These are phyloP conservation scores for Teunomyces cretensis DNA, from an alignment of 805 yeast genomes.

Conservation along the genomic window DNA sequence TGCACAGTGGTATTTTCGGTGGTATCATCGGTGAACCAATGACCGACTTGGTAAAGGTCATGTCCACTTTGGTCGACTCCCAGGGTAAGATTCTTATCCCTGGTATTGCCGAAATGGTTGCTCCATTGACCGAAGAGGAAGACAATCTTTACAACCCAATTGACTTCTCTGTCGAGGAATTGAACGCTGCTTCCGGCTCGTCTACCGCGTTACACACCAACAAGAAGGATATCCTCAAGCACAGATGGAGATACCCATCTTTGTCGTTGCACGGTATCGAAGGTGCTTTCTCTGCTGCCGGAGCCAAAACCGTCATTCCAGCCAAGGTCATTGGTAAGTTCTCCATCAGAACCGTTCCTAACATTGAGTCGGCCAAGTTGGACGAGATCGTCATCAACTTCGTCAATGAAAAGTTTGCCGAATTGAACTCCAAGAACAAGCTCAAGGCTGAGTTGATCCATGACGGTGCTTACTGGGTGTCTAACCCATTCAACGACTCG, in stretches of 20 bases:
- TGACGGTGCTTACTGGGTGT: constrained; percentile 95
- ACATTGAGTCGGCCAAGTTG: constrained; percentile 78
- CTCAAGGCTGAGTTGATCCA: constrained; percentile 75
- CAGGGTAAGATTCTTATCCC: constrained; percentile 83
- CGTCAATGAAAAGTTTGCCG: constrained; percentile 62
- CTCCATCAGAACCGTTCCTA: constrained; percentile 95
- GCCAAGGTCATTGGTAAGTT: constrained; percentile 92
- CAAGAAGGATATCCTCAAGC: constrained; percentile 88
- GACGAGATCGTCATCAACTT: constrained; percentile 75
- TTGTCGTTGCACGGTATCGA: constrained; percentile 95
- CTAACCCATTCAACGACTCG: constrained; percentile 88
- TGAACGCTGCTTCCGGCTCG: constrained; percentile 87
- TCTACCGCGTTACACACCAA: constrained; percentile 73
- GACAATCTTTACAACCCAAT: constrained; percentile 76
- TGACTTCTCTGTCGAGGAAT: constrained; percentile 80
- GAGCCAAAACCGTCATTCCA: constrained; percentile 98
- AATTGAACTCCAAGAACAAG: constrained; percentile 75
- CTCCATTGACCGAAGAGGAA: constrained; percentile 84
- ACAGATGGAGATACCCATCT: constrained; percentile 98
- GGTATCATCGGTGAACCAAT: constrained; percentile 97
- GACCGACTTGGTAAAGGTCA: constrained; percentile 82
- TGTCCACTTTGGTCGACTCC: constrained; percentile 74
- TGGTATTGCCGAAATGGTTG: constrained; percentile 92
- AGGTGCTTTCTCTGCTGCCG: constrained; percentile 93
- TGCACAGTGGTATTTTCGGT: constrained; percentile 97